Evolutionary conservation across 208 protist species (phyloP).

Genomic region (Borovskyia barvae): DNA sequence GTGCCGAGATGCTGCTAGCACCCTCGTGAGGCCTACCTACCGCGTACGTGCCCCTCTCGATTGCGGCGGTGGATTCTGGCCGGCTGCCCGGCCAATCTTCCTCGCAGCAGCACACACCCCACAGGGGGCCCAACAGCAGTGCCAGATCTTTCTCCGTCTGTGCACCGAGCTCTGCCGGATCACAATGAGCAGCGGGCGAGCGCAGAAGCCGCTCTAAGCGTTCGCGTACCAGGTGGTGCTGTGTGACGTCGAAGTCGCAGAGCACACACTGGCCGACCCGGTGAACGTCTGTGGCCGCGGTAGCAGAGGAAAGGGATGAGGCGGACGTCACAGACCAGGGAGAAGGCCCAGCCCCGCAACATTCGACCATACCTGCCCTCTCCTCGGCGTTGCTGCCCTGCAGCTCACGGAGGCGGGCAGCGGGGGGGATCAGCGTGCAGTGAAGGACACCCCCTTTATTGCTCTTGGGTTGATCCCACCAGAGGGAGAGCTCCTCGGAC

Average conservation of each 20-base stretch:
- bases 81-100: too few species aligned
- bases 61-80: too few species aligned
- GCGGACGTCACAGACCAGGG: too few species aligned
- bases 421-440: constrained; percentile 8
- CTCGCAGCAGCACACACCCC: constrained; percentile 38
- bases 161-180: constrained; percentile 29
- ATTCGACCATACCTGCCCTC: neutral
- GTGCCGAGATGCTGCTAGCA: too few species aligned
- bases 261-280: constrained; percentile 46
- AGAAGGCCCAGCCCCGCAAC: too few species aligned
- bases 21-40: neutral
- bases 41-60: too few species aligned
- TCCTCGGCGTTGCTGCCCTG: neutral
- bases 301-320: too few species aligned
- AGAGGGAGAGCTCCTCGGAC: constrained; percentile 11
- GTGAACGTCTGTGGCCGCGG: neutral
- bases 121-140: constrained; percentile 60
- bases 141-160: constrained; percentile 53
- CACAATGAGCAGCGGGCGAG: constrained; percentile 38
- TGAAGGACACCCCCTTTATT: constrained; percentile 11
- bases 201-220: constrained; percentile 49
- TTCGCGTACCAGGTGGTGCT: constrained; percentile 36
- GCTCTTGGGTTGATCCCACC: too few species aligned
- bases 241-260: constrained; percentile 60
- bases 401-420: neutral